Base-by-base conservation (phyloP, 2,329 filamentous ascomycete species). In the Zymoseptoria passerinii region DNA sequence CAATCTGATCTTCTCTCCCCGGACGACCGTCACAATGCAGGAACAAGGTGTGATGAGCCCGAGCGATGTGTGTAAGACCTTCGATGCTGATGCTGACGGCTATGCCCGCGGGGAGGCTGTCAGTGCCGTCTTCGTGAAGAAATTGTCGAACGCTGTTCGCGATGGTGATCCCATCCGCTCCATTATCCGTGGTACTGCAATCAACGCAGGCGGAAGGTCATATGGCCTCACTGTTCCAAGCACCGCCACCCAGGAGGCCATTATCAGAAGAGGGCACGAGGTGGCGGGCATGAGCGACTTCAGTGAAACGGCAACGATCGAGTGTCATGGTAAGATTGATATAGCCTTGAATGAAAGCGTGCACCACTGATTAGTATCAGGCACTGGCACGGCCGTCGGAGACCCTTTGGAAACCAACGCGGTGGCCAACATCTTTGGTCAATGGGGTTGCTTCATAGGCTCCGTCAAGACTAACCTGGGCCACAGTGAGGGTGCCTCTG, bases 71-170 rank as follows among this genome's bases (percentile, higher is more conserved):
- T 62, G 58, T 23, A 48, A 58, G 8, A 69, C 67, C 6, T 75
- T 71, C 56, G 59, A 62, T 8, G 69, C 65, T 2, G 64, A 65
- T 2, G 81, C 78, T 0, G 70, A 81, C 62, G 81, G 80, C 7
- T 81, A 75, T 66, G 79, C 73, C 28, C 75, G 81, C 0, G 80
- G 78, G 9, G 83, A 85, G 53, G 81, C 80, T 0, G 67, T 82
- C 6, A 75, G 75, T 1, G 71, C 72, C 0, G 61, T 85, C 0
- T 68, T 83, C 0, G 58, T 86, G 0, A 85, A 85, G 66, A 70
- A 66, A 0, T 63, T 84, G 1, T 68, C 65, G 3, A 67, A 73
- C 1, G 83, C 83, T 0, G 20, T 61, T 8, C 28, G 50, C 27
- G 57, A 61, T 19, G 57, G 55, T n/a, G 50, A 63, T 44, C 49